Conservation (phyloP, 257 asterid species). For the Verbascum thapsus region DNA sequence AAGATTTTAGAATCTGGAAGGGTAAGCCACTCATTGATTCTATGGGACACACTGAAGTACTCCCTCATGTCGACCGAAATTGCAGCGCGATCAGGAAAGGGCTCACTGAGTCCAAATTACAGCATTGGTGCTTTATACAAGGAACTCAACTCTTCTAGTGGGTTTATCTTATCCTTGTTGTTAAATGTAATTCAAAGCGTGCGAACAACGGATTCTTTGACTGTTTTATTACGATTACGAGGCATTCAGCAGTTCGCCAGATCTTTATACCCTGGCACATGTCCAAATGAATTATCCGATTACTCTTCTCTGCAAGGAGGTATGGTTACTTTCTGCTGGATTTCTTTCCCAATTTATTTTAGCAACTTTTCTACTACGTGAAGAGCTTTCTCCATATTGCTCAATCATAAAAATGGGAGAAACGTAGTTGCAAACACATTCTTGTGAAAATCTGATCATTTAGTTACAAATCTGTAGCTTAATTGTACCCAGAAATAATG, state of each 20-base stretch:
- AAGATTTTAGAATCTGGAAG: slow-evolving; percentile 72
- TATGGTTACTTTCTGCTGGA: slow-evolving; percentile 32
- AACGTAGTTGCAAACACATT: background rate
- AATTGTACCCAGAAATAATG: background rate
- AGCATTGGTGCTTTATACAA: slow-evolving; percentile 60
- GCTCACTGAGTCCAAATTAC: slow-evolving; percentile 66
- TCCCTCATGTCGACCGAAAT: slow-evolving; percentile 80
- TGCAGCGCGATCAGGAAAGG: slow-evolving; percentile 77
- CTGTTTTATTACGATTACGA: slow-evolving; percentile 60
- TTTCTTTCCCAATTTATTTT: slow-evolving; percentile 7
- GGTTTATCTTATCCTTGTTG: slow-evolving; percentile 79
- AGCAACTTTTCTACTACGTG: slow-evolving; percentile 7
- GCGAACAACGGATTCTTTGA: slow-evolving; percentile 49
- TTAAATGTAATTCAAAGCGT: slow-evolving; percentile 66
- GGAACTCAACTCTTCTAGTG: slow-evolving; percentile 79
- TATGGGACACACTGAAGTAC: slow-evolving; percentile 91
- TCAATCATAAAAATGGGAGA: background rate
- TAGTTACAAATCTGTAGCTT: slow-evolving; percentile 2
- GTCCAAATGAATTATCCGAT: slow-evolving; percentile 36
- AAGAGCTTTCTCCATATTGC: slow-evolving; percentile 7
- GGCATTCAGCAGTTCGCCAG: slow-evolving; percentile 74
- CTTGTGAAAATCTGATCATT: background rate
- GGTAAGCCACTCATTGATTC: slow-evolving; percentile 61
- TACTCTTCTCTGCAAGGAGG: slow-evolving; percentile 46
- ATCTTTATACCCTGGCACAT: slow-evolving; percentile 57